Evolutionary conservation across 1,284 basidiomycete species (phyloP).

Genomic region (Austroboletus novae-zelandiae): DNA sequence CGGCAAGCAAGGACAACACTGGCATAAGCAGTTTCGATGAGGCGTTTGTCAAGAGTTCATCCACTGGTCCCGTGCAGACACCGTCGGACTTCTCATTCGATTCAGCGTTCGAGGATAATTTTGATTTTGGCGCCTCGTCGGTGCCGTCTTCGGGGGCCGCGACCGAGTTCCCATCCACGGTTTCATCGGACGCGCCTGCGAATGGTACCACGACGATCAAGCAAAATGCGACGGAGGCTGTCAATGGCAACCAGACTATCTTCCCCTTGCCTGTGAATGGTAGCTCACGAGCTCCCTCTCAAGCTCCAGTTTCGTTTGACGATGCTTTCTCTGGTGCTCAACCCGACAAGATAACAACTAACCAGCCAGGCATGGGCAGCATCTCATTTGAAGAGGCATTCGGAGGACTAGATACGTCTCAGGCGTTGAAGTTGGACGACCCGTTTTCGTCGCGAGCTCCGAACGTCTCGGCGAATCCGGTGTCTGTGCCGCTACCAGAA

Average conservation of each 20-base stretch:
- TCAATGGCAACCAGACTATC: constrained; percentile 19
- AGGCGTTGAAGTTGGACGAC: constrained; percentile 42
- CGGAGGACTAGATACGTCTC: constrained; percentile 45
- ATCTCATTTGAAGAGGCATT: constrained; percentile 64
- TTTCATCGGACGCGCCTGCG: constrained; percentile 12
- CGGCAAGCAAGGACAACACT: constrained; percentile 27
- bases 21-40: constrained; percentile 73
- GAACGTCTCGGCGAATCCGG: constrained; percentile 22
- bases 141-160: constrained; percentile 41
- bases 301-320: constrained; percentile 45
- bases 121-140: constrained; percentile 65
- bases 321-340: constrained; percentile 40
- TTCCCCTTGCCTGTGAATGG: constrained; percentile 14
- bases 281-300: constrained; percentile 11
- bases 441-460: constrained; percentile 31
- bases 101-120: constrained; percentile 81
- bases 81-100: constrained; percentile 60
- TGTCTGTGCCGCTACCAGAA: constrained; percentile 29
- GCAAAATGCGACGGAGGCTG: constrained; percentile 14
- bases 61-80: constrained; percentile 34
- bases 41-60: constrained; percentile 57
- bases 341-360: constrained; percentile 18
- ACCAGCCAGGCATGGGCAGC: constrained; percentile 19
- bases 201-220: constrained; percentile 17
- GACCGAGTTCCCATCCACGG: constrained; percentile 28